Base-by-base conservation (phyloP, 768 basidiomycete species). In the Lentinus tigrinus region DNA sequence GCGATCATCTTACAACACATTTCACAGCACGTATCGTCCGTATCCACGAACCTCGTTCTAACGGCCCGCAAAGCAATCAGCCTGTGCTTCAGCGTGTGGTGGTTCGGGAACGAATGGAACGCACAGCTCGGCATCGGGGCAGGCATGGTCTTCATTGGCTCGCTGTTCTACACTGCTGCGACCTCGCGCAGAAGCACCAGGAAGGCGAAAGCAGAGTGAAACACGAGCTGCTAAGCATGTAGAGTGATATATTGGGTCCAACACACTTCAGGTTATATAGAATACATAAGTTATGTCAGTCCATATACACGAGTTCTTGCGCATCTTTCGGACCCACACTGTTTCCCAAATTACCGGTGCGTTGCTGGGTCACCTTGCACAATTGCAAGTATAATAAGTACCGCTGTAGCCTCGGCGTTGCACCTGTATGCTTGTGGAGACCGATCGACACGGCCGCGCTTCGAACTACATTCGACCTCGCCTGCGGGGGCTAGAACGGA, bases 71-170 rank as follows among this genome's bases (percentile, higher is more conserved):
- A 95, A 69, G 91, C 91, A 6, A 70, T 91, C 47, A 89, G 87
- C 61, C 78, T 95, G 21, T 87, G 84, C 63, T 82, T 93, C 58
- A 89, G 87, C 65, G 87, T 95, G 8, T 91, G 89, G 88, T 92
- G 84, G 82, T 93, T 92, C 66, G 85, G 85, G 2, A 85, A 82
- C 60, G 84, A 83, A 4, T 86, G 88, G 83, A 90, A 90, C 57
- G 54, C 68, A 0, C 82, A 84, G 58, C 74, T 93, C 23, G 85
- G 77, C 0, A 37, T 78, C 5, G 93, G 93, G 23, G 90, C 89
- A 3, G 72, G 68, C 3, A 84, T 93, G 83, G 93, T 95, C 3
- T 85, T 92, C 62, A 52, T 78, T 4, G 89, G 89, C 21, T 88
- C 85, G 58, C 65, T 87, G 13, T 61, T 85, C 64, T 91, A 89